These are phyloP conservation scores for Nicotiana benthamiana DNA, from an alignment of 257 asterid genomes.

Conservation along the genomic window DNA sequence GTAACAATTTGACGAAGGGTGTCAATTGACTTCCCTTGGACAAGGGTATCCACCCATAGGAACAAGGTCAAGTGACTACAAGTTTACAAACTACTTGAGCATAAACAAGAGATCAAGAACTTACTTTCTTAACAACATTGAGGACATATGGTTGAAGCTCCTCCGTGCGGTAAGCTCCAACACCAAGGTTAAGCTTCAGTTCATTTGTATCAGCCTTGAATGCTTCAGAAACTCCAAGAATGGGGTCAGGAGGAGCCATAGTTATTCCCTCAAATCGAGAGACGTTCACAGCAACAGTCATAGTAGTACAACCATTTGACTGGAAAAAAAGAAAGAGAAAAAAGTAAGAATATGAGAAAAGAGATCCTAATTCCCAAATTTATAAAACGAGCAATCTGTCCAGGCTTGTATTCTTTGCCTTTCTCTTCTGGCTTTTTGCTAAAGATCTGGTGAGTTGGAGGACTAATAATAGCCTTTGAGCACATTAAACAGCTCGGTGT, in stretches of 20 bases:
- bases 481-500: background rate
- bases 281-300: constrained; percentile 46
- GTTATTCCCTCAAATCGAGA: constrained; percentile 63
- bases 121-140: constrained; percentile 85
- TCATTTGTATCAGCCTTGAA: constrained; percentile 84
- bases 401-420: background rate
- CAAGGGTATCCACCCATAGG: background rate
- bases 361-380: background rate
- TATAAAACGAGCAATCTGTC: background rate
- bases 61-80: background rate
- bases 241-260: constrained; percentile 99
- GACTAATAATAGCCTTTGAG: background rate
- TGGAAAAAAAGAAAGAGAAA: constrained; percentile 16
- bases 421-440: background rate
- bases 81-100: background rate
- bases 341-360: background rate
- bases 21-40: no score
- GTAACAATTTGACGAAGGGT: no score
- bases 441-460: background rate
- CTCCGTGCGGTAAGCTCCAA: constrained; percentile 96
- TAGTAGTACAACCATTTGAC: constrained; percentile 52
- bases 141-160: constrained; percentile 96
- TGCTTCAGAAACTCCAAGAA: constrained; percentile 97
- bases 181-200: constrained; percentile 91
- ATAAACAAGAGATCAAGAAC: constrained; percentile 14